Percentiles rank a stretch among this genome's conserved stretches.
Conservation (phyloP, 306 rosid genomes). For the Vachellia pachyceras region DNA sequence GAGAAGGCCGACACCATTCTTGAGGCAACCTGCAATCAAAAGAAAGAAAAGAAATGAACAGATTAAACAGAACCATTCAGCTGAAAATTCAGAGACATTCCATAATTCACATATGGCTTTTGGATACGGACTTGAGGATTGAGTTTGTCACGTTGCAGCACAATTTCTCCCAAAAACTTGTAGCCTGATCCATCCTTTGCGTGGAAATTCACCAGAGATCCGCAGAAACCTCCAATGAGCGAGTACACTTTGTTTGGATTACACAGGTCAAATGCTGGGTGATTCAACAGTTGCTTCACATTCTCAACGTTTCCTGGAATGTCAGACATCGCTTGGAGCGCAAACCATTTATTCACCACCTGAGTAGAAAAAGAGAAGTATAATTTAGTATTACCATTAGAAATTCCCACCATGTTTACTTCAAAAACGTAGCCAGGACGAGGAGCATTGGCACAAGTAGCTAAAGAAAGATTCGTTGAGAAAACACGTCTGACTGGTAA, state of each 20-base stretch:
- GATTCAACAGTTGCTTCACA: slow-evolving; percentile 73
- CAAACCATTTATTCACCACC: slow-evolving; percentile 98
- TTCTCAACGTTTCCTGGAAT: slow-evolving; percentile 83
- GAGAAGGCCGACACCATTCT: slow-evolving; percentile 98
- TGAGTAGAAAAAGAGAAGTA: slow-evolving; percentile 36
- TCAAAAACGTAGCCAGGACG: slow-evolving; percentile 14
- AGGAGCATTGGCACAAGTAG: slow-evolving; percentile 1
- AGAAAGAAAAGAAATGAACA: slow-evolving; percentile 9
- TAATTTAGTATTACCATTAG: slow-evolving; percentile 10
- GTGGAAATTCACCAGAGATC: slow-evolving; percentile 88
- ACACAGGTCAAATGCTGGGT: slow-evolving; percentile 87
- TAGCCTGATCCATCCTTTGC: slow-evolving; percentile 97
- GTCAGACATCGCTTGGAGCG: slow-evolving; percentile 94
- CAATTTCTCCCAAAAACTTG: slow-evolving; percentile 84
- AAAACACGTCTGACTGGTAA: not conserved
- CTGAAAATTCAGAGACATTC: slow-evolving; percentile 11
- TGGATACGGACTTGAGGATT: slow-evolving; percentile 81
- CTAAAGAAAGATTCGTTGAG: not conserved
- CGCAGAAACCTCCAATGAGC: slow-evolving; percentile 91
- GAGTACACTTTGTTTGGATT: slow-evolving; percentile 99
- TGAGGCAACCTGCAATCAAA: slow-evolving; percentile 76
- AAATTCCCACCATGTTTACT: not conserved
- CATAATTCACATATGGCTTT: slow-evolving; percentile 19
- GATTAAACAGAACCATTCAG: not conserved
- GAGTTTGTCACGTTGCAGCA: slow-evolving; percentile 76